These are phyloP conservation scores for Spiraea crenata DNA, from an alignment of 331 rosid species.

Conservation along the genomic window DNA sequence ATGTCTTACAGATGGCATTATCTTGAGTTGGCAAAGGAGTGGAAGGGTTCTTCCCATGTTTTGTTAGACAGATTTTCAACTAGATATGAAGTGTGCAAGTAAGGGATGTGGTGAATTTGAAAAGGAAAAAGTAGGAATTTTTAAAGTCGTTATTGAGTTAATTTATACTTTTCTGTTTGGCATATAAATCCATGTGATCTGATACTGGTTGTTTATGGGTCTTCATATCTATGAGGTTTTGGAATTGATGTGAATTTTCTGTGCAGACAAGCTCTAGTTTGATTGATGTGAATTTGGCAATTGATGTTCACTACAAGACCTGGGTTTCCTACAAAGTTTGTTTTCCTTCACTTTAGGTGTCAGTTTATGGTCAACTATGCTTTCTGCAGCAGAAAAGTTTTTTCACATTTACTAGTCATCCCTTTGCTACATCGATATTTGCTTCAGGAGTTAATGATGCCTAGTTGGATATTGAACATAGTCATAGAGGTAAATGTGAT, in stretches of 20 bases:
- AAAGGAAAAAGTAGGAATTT: too few relatives aligned
- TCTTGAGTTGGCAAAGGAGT: too few relatives aligned
- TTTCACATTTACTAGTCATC: background rate
- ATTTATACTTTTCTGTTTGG: too few relatives aligned
- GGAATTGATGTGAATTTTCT: background rate
- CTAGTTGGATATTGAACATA: background rate
- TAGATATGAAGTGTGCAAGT: too few relatives aligned
- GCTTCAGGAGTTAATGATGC: background rate
- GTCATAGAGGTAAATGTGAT: too few relatives aligned
- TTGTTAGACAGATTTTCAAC: too few relatives aligned
- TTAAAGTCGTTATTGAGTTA: too few relatives aligned
- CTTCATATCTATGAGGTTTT: background rate
- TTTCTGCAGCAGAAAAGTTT: background rate
- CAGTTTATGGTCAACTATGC: background rate
- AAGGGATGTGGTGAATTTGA: too few relatives aligned
- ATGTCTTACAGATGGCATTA: too few relatives aligned
- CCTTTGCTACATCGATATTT: background rate
- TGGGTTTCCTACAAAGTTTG: conserved; percentile 17
- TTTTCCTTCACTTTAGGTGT: background rate
- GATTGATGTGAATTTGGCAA: conserved; percentile 92
- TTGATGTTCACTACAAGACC: conserved; percentile 91
- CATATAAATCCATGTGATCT: too few relatives aligned
- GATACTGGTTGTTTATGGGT: background rate
- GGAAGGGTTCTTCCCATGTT: too few relatives aligned
- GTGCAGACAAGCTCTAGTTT: conserved; percentile 73